Evolutionary conservation across 768 basidiomycete genomes (phyloP), one percentile per base, ranked within the genome.

Genomic region (Leccinum pellstonianum): DNA sequence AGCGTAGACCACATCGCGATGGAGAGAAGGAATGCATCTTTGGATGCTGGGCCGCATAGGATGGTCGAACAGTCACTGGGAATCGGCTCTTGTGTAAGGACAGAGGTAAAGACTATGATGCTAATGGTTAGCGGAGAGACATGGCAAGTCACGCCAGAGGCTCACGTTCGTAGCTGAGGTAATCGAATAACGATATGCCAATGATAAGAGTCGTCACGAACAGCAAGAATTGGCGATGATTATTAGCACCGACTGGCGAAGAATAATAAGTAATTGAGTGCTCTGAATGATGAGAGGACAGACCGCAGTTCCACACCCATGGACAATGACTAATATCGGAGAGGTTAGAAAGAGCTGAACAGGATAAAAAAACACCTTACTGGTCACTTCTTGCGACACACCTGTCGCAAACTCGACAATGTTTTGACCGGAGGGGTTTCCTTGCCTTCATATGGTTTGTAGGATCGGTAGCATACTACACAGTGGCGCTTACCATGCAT

Each of bases 221-320:
- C n/a, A 96, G 72, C 27, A 98, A 77, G 76, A 99, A 99, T 72
- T 98, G 93, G 5, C 96, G 89, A 67, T 98, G 97, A 68, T 98
- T 99, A 65, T 91, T 88, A 43, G 85, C 80, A 21, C 97, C 97
- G 54, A 98, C 94, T 93, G 58, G 25, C 15, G 33, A 9, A 53
- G 56, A 69, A 57, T 23, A 37, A 21, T 70, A 14, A 60, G 46
- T 46, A 8, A 19, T 21, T 10, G 49, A 14, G 35, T 33, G 19
- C 41, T 48, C n/a, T 17, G 25, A n/a, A 14, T n/a, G 8, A 61
- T 37, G 35, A 59, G 43, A 54, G 10, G 33, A 74, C 89, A 27
- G 70, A 93, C 93, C 86, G 72, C 96, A 98, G 75, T 98, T 98
- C 95, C 95, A 99, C 15, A 98, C 88, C 97, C 97, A 99, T 2